Evolutionary conservation across 106 monocot species (phyloP), one percentile per base, ranked within the genome.

Genomic region (Acorus calamus): DNA sequence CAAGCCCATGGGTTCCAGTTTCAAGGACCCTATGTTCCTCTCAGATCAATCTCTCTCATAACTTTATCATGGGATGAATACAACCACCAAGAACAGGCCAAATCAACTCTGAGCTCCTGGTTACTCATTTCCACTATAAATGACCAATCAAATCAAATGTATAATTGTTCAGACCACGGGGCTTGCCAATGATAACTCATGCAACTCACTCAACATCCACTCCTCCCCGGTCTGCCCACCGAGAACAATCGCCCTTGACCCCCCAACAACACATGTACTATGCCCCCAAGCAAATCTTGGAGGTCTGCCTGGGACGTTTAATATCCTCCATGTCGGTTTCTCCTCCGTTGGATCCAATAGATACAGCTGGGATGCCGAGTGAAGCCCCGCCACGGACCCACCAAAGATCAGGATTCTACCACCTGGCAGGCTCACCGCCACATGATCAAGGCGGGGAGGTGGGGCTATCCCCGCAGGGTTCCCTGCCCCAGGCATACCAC

Each of bases 221-320:
- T 94, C 94, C 56, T 94, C 94, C 46, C 89, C 94, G 50, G 94
- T 94, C 71, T 94, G 89, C 9, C 94, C 86, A 2, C 94, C 94
- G 13, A 94, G 86, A 10, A 94, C 94, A 47, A 94, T 73, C 13
- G 86, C 84, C 61, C 80, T 69, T 50, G 94, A 84, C 64, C 89
- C 93, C 43, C 89, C 89, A 8, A 94, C 89, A 6, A 94, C 84
- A 67, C 94, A 94, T 0, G 94, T 94, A 59, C 94, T 89, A 52
- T 94, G 94, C 8, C 94, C 94, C 94, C 94, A 94, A 43, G 94
- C 94, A 78, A 94, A 94, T 42, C 86, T 76, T 7, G 94, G 94
- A 1, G 89, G 89, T 53, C 79, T 74, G 44, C 94, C 89, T 46
- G 89, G 94, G 46, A 94, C 86, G 57, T 89, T 89, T 50, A 94